Evolutionary conservation across 78 protist genomes (phyloP).

Genomic region (Dictyostelium citrinum): DNA sequence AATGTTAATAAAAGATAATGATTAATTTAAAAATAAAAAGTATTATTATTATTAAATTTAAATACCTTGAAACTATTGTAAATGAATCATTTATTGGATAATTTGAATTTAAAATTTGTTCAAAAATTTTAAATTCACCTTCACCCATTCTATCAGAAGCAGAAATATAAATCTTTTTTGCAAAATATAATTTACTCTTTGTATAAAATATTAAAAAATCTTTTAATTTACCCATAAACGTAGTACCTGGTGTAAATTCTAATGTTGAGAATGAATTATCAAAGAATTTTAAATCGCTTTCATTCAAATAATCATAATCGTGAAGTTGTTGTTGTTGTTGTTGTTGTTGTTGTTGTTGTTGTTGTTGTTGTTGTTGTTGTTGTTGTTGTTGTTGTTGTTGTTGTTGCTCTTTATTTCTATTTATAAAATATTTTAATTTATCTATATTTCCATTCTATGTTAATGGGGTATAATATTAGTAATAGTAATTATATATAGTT

Average conservation of each 20-base stretch:
- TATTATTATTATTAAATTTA: no score
- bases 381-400: background rate
- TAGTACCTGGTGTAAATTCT: constrained; percentile 42
- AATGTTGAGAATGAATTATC: background rate
- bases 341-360: background rate
- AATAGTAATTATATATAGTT: background rate
- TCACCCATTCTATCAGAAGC: constrained; percentile 22
- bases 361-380: background rate
- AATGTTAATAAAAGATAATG: background rate
- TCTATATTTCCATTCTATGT: background rate
- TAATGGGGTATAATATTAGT: no score
- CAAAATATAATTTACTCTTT: background rate
- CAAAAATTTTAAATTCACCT: constrained; percentile 58
- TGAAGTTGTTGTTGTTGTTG: background rate
- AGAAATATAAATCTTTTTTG: background rate
- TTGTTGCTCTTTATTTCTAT: background rate
- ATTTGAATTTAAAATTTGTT: constrained; percentile 13
- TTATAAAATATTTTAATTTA: background rate
- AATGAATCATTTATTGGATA: background rate
- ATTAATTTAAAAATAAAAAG: background rate
- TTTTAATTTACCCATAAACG: constrained; percentile 15
- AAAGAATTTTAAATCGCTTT: background rate
- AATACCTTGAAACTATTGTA: background rate
- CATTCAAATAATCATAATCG: background rate
- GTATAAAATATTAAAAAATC: background rate